Conservation (phyloP, 2,329 filamentous ascomycete genomes). For the Colletotrichum plurivorum region DNA sequence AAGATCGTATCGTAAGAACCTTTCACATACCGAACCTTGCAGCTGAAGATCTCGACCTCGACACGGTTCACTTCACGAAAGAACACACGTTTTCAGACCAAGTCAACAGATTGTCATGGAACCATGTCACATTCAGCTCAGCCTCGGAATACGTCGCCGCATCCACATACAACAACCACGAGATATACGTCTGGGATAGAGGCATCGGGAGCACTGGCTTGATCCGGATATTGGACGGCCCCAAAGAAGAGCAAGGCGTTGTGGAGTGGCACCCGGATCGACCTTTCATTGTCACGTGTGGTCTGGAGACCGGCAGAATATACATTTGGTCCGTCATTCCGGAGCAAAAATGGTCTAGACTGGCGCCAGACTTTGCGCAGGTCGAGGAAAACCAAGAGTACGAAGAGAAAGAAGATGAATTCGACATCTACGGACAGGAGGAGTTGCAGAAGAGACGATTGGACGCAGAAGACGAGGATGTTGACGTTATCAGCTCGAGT, state of each 20-base stretch:
- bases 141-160: conserved; percentile 97
- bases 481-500: conserved; percentile 86
- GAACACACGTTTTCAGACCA: conserved; percentile 99
- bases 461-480: conserved; percentile 92
- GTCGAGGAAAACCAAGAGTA: conserved; percentile 99
- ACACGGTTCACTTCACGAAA: conserved; percentile 89
- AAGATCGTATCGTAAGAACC: conserved; percentile 94
- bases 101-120: conserved; percentile 95
- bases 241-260: conserved; percentile 94
- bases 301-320: conserved; percentile 91
- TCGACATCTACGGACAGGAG: conserved; percentile 96
- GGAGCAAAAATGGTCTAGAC: conserved; percentile 95
- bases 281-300: conserved; percentile 90
- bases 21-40: conserved; percentile 87
- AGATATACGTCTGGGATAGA: conserved; percentile 98
- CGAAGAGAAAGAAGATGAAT: conserved; percentile 95
- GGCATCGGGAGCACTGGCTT: conserved; percentile 82
- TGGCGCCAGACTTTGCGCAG: conserved; percentile 96
- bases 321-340: conserved; percentile 97
- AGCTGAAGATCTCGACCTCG: conserved; percentile 78
- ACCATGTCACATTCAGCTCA: conserved; percentile 94
- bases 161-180: conserved; percentile 97
- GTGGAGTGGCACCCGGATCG: conserved; percentile 97
- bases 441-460: conserved; percentile 93
- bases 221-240: conserved; percentile 96